A percentile compares a stretch with the other conserved stretches of the same genome.
Conservation (phyloP, 345 rosid genomes). For the Adansonia digitata region DNA sequence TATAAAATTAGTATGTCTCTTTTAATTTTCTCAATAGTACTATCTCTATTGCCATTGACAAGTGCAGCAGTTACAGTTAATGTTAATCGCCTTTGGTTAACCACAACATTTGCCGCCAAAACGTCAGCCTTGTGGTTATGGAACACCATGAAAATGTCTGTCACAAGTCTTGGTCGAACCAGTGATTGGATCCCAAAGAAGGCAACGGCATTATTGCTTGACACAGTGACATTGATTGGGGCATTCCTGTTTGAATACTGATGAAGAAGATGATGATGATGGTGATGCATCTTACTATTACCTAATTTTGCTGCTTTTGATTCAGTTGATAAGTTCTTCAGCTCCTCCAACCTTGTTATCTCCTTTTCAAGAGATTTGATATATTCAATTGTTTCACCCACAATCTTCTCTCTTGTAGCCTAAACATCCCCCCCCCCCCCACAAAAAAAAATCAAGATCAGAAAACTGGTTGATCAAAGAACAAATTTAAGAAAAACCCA, state of each 20-base stretch:
- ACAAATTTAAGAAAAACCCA: background rate
- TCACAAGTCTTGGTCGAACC: background rate
- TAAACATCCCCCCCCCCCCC: too few species aligned
- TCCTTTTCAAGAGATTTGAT: slow-evolving; percentile 6
- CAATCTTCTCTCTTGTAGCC: slow-evolving; percentile 10
- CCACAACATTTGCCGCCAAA: slow-evolving; percentile 17
- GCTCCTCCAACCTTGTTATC: slow-evolving; percentile 5
- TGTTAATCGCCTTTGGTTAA: slow-evolving; percentile 3
- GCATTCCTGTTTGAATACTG: background rate
- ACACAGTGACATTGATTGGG: slow-evolving; percentile 9
- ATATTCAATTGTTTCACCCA: slow-evolving; percentile 1
- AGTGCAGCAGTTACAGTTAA: slow-evolving; percentile 8
- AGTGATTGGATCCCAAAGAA: slow-evolving; percentile 12
- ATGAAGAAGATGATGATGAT: too few species aligned
- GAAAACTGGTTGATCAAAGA: background rate
- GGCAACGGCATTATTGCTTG: background rate
- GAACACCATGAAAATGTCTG: slow-evolving; percentile 11
- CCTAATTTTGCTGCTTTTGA: slow-evolving; percentile 8
- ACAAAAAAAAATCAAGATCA: background rate
- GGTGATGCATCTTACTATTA: too few species aligned
- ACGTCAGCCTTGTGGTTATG: slow-evolving; percentile 7
- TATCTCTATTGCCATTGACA: background rate
- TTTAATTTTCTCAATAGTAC: slow-evolving; percentile 3
- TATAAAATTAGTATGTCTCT: background rate
- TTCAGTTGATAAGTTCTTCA: slow-evolving; percentile 7